A percentile compares a stretch with the other conserved stretches of the same genome.
These are phyloP conservation scores for Cyclospora cayetanensis DNA, from an alignment of 169 alveolate genomes.

Conservation along the genomic window DNA sequence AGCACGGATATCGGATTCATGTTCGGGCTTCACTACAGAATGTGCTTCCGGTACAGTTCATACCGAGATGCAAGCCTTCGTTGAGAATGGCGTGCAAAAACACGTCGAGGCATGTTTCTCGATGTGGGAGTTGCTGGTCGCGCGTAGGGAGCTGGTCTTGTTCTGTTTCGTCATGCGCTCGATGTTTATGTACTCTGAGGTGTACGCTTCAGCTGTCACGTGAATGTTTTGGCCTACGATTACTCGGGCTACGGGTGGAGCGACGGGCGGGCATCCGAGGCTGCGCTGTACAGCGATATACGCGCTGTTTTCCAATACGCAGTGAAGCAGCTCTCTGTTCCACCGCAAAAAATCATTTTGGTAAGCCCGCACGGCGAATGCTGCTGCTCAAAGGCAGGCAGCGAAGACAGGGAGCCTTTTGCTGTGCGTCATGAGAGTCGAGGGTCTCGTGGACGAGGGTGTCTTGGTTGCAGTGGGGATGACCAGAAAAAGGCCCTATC, in stretches of 20 bases:
- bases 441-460: too few relatives aligned
- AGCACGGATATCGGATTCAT: slow-evolving; percentile 88
- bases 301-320: slow-evolving; percentile 80
- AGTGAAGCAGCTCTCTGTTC: slow-evolving; percentile 72
- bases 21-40: slow-evolving; percentile 66
- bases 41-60: slow-evolving; percentile 53
- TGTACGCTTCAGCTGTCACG: slow-evolving; percentile 68
- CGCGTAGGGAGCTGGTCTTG: too few relatives aligned
- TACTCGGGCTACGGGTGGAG: slow-evolving; percentile 93
- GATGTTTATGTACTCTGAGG: too few relatives aligned
- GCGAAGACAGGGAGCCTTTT: background rate
- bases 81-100: background rate
- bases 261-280: slow-evolving; percentile 84
- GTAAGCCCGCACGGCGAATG: too few relatives aligned
- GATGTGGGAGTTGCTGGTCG: too few relatives aligned
- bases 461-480: too few relatives aligned
- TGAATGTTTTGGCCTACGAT: slow-evolving; percentile 88
- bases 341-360: slow-evolving; percentile 80
- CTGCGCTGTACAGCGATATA: slow-evolving; percentile 79
- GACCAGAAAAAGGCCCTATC: too few relatives aligned
- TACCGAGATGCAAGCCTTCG: too few relatives aligned
- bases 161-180: too few relatives aligned
- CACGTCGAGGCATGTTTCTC: slow-evolving; percentile 63
- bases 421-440: too few relatives aligned
- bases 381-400: background rate